phyloP scores from a whole-genome alignment of 164 flowering plant species.

The Sextonia rubra region DNA sequence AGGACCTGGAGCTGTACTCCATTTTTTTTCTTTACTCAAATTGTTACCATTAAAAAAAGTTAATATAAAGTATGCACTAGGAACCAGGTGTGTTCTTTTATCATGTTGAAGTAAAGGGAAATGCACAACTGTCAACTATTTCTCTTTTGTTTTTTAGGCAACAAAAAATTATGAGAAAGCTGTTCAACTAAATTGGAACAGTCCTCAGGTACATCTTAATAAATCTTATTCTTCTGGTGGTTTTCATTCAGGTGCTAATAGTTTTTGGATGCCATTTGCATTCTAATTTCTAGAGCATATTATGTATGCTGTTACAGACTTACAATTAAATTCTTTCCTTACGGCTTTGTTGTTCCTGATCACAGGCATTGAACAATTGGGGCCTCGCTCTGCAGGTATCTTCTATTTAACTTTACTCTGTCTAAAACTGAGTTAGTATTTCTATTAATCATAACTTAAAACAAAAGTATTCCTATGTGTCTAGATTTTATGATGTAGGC shows the following conservation, averaged over 20 bases:
- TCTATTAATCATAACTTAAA: neutral
- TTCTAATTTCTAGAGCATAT: neutral
- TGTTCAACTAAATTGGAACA: slow-evolving; percentile 94
- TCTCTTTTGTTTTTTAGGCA: slow-evolving; percentile 47
- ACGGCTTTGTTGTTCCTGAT: slow-evolving; percentile 6
- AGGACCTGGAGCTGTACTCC: too few species aligned
- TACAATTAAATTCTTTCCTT: neutral
- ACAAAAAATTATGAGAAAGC: slow-evolving; percentile 86
- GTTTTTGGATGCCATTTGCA: neutral
- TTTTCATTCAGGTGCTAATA: neutral
- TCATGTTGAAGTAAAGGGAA: too few species aligned
- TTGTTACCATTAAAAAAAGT: neutral
- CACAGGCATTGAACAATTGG: slow-evolving; percentile 98
- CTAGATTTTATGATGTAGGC: neutral
- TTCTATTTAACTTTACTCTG: slow-evolving; percentile 4
- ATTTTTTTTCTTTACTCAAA: neutral
- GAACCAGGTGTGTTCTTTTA: neutral
- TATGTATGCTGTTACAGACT: neutral
- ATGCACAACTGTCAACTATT: neutral
- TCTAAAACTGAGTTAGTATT: neutral
- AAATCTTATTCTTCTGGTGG: neutral
- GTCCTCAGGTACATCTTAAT: slow-evolving; percentile 74
- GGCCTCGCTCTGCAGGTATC: slow-evolving; percentile 96
- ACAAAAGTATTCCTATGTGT: neutral
- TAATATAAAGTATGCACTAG: too few species aligned